phyloP scores from a whole-genome alignment of 108 stramenopile genomes.

The Pseudonitzschia pungens region DNA sequence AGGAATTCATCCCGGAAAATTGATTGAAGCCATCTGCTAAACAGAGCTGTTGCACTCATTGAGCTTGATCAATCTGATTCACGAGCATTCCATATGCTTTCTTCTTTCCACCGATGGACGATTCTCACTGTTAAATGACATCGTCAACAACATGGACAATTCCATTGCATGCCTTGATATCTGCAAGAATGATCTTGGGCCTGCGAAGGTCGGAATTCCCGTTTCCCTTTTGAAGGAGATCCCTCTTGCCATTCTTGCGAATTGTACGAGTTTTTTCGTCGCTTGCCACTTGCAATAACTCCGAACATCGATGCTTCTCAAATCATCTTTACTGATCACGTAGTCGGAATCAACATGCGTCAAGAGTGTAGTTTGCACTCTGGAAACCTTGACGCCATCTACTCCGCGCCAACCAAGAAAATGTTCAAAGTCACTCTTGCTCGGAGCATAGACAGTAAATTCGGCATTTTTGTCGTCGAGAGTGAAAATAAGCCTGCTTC shows the following conservation, averaged over 20 bases:
- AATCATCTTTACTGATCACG: neutral
- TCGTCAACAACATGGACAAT: constrained; percentile 7
- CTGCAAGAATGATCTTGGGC: neutral
- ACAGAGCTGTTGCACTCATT: too few species aligned
- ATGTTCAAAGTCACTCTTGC: constrained; percentile 45
- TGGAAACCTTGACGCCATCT: neutral
- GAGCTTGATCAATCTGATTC: neutral
- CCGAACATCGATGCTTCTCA: constrained; percentile 21
- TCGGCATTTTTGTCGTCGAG: neutral
- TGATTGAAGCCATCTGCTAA: too few species aligned
- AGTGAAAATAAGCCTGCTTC: neutral
- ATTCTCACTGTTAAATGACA: neutral
- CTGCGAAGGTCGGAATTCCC: constrained; percentile 12
- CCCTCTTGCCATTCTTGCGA: neutral
- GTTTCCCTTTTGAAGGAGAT: constrained; percentile 22
- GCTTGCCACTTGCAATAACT: constrained; percentile 38
- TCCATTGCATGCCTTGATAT: constrained; percentile 16
- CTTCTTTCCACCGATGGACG: neutral
- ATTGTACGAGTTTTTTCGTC: constrained; percentile 26
- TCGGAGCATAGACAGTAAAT: constrained; percentile 47
- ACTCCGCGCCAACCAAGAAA: neutral
- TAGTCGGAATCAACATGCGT: constrained; percentile 17
- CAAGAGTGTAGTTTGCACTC: constrained; percentile 12
- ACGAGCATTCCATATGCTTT: neutral
- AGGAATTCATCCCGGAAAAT: too few species aligned